Percentiles rank a stretch among this genome's conserved stretches.
These are phyloP conservation scores for Ophiosphaerella herpotricha DNA, from an alignment of 2,329 filamentous ascomycete genomes.

Conservation along the genomic window DNA sequence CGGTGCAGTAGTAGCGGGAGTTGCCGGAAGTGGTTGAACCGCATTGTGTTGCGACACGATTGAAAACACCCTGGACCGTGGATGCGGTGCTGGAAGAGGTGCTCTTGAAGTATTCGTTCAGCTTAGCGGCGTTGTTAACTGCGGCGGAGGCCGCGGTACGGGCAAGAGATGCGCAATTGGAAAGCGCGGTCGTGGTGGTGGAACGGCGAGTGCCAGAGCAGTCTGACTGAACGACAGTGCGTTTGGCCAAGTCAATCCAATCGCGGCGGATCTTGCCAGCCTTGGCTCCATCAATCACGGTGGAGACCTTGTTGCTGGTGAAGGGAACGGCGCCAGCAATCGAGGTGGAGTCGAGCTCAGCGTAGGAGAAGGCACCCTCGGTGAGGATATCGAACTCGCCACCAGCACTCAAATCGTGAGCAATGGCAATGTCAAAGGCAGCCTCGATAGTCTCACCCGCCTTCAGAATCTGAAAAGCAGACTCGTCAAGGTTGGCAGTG, in stretches of 20 bases:
- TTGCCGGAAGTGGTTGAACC: slow-evolving; percentile 54
- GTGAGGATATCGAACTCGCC: slow-evolving; percentile 61
- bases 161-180: slow-evolving; percentile 59
- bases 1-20: slow-evolving; percentile 62
- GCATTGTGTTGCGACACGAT: slow-evolving; percentile 60
- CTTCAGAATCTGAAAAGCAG: slow-evolving; percentile 56
- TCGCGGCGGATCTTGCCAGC: slow-evolving; percentile 56
- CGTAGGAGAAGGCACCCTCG: slow-evolving; percentile 61
- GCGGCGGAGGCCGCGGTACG: slow-evolving; percentile 57
- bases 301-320: slow-evolving; percentile 60
- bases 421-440: slow-evolving; percentile 59
- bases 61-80: slow-evolving; percentile 58
- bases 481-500: slow-evolving; percentile 51
- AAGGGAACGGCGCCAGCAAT: slow-evolving; percentile 57
- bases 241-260: slow-evolving; percentile 54
- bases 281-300: slow-evolving; percentile 59
- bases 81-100: slow-evolving; percentile 51
- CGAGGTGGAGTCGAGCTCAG: slow-evolving; percentile 55
- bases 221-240: slow-evolving; percentile 57
- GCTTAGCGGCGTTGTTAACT: slow-evolving; percentile 53
- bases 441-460: slow-evolving; percentile 54
- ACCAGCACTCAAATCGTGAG: slow-evolving; percentile 55
- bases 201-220: slow-evolving; percentile 56
- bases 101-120: slow-evolving; percentile 67
- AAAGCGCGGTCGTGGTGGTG: slow-evolving; percentile 55